These are phyloP conservation scores for Penicillium taxi DNA, from an alignment of 495 filamentous ascomycete genomes.

Conservation along the genomic window DNA sequence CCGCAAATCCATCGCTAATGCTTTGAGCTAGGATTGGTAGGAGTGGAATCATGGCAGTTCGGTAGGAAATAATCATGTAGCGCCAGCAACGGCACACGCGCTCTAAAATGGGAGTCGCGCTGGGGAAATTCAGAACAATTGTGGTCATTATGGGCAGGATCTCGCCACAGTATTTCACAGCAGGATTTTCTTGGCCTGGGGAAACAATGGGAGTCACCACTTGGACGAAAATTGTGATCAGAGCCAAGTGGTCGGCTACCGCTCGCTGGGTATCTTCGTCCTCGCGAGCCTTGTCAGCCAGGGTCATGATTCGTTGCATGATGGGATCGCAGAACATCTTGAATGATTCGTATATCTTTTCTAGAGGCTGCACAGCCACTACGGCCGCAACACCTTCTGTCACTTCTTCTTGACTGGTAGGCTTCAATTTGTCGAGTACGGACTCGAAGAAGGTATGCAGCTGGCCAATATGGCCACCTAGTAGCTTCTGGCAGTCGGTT, in stretches of 20 bases:
- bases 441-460: constrained; percentile 88
- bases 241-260: constrained; percentile 76
- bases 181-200: constrained; percentile 69
- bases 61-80: constrained; percentile 91
- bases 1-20: constrained; percentile 73
- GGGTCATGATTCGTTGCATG: constrained; percentile 72
- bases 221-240: constrained; percentile 85
- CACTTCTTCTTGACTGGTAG: constrained; percentile 83
- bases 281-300: constrained; percentile 77
- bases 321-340: constrained; percentile 94
- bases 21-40: constrained; percentile 80
- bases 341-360: constrained; percentile 71
- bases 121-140: constrained; percentile 76
- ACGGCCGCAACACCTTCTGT: constrained; percentile 92
- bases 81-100: constrained; percentile 91
- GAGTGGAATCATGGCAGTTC: constrained; percentile 78
- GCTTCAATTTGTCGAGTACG: constrained; percentile 74
- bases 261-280: constrained; percentile 72
- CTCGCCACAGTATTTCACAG: constrained; percentile 91
- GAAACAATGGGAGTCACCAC: constrained; percentile 70
- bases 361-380: constrained; percentile 72
- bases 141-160: constrained; percentile 78
- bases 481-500: constrained; percentile 79
- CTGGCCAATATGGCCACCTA: constrained; percentile 70
- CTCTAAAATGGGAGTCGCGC: constrained; percentile 82